Evolutionary conservation across 1,284 basidiomycete species (phyloP).

Genomic region (Stereum hirsutum): DNA sequence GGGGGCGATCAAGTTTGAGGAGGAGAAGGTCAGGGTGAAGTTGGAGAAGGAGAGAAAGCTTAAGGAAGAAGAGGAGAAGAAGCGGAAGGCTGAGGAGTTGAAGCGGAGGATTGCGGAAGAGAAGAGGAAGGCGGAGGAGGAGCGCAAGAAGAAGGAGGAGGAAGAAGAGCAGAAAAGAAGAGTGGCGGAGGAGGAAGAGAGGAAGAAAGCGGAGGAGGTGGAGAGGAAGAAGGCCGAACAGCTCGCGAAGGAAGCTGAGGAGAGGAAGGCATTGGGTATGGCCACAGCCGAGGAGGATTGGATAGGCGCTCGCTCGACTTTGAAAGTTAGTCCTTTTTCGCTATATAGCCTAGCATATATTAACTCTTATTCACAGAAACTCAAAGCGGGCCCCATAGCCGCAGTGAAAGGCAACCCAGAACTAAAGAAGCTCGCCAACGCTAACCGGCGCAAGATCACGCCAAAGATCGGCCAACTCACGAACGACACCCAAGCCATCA

Average conservation of each 20-base stretch:
- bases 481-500: constrained; percentile 64
- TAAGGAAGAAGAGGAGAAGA: constrained; percentile 36
- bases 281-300: constrained; percentile 58
- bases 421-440: constrained; percentile 47
- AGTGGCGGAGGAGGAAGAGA: constrained; percentile 27
- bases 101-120: constrained; percentile 16
- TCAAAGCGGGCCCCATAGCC: constrained; percentile 74
- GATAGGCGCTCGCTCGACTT: constrained; percentile 46
- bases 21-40: constrained; percentile 44
- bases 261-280: constrained; percentile 33
- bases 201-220: constrained; percentile 24
- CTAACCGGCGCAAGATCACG: constrained; percentile 77
- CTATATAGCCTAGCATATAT: constrained; percentile 7
- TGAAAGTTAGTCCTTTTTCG: constrained; percentile 37
- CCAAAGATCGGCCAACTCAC: constrained; percentile 91
- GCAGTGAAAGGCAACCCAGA: constrained; percentile 58
- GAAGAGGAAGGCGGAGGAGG: constrained; percentile 23
- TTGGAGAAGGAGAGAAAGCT: constrained; percentile 41
- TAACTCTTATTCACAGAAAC: constrained; percentile 27
- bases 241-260: constrained; percentile 17
- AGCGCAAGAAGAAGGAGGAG: constrained; percentile 19
- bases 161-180: constrained; percentile 21
- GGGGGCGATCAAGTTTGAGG: constrained; percentile 50
- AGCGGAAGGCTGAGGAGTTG: constrained; percentile 23
- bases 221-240: constrained; percentile 18